phyloP scores from a whole-genome alignment of 1,139 yeast genomes.

The Taiozyma onychis region DNA sequence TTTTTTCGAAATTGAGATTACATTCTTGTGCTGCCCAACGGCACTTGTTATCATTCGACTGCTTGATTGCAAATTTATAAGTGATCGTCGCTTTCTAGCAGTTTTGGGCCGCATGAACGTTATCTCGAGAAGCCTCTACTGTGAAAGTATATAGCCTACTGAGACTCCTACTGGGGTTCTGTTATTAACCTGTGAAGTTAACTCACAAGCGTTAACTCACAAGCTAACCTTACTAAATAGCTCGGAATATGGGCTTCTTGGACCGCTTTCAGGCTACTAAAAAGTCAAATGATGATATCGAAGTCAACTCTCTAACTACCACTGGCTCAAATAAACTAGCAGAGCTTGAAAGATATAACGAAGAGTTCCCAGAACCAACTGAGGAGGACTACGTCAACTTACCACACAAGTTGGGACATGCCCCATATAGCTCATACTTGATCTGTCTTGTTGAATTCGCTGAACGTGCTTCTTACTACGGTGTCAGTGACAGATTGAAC shows the following conservation, averaged over 20 bases:
- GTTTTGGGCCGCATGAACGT: not conserved
- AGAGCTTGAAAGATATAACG: conserved; percentile 15
- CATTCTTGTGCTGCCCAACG: not conserved
- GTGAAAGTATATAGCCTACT: not conserved
- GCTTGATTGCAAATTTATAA: not conserved
- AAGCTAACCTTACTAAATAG: too few relatives aligned
- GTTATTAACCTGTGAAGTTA: too few relatives aligned
- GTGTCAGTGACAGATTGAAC: conserved; percentile 69
- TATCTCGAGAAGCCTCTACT: not conserved
- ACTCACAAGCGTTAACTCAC: too few relatives aligned
- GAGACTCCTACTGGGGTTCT: not conserved
- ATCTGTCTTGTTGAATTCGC: conserved; percentile 77
- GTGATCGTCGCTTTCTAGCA: not conserved
- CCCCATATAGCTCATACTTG: conserved; percentile 54
- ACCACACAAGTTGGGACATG: conserved; percentile 26
- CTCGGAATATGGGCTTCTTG: not conserved
- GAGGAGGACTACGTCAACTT: conserved; percentile 18
- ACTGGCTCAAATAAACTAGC: not conserved
- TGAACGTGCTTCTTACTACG: conserved; percentile 79
- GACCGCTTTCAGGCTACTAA: not conserved
- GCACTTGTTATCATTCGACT: not conserved
- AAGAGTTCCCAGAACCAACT: conserved; percentile 21
- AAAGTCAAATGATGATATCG: not conserved
- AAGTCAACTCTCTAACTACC: not conserved
- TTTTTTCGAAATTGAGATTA: not conserved